These are phyloP conservation scores for Medicago truncatula DNA, from an alignment of 306 rosid species.

Conservation along the genomic window DNA sequence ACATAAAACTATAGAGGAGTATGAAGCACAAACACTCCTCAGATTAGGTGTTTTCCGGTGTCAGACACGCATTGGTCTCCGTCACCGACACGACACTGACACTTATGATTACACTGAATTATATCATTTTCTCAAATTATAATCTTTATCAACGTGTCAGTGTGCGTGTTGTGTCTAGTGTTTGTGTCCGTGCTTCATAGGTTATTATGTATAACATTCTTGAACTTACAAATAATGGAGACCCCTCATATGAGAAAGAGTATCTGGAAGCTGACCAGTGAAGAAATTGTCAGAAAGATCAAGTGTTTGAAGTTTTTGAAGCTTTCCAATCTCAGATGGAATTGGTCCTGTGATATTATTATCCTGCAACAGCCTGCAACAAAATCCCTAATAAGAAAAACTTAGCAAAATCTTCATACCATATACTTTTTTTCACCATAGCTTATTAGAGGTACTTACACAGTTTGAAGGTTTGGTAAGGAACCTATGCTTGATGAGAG, in stretches of 20 bases:
- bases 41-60: too few species aligned
- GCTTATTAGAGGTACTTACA: slow-evolving; percentile 57
- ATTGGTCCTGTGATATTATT: slow-evolving; percentile 83
- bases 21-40: too few species aligned
- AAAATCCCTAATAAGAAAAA: slow-evolving; percentile 7
- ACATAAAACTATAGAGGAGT: too few species aligned
- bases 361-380: slow-evolving; percentile 73
- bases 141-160: too few species aligned
- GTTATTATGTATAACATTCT: background rate
- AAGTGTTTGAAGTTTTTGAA: slow-evolving; percentile 76
- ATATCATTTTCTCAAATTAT: too few species aligned
- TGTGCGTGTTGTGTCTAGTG: too few species aligned
- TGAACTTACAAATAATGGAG: slow-evolving; percentile 82
- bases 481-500: slow-evolving; percentile 86
- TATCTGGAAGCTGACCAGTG: slow-evolving; percentile 71
- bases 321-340: slow-evolving; percentile 78
- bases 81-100: too few species aligned
- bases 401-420: background rate
- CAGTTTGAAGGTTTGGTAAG: slow-evolving; percentile 72
- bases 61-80: too few species aligned
- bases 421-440: background rate
- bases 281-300: slow-evolving; percentile 89
- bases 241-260: slow-evolving; percentile 67
- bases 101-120: too few species aligned
- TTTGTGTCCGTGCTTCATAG: too few species aligned